phyloP scores from a whole-genome alignment of 2,329 filamentous ascomycete species.

The Alternaria sp. region DNA sequence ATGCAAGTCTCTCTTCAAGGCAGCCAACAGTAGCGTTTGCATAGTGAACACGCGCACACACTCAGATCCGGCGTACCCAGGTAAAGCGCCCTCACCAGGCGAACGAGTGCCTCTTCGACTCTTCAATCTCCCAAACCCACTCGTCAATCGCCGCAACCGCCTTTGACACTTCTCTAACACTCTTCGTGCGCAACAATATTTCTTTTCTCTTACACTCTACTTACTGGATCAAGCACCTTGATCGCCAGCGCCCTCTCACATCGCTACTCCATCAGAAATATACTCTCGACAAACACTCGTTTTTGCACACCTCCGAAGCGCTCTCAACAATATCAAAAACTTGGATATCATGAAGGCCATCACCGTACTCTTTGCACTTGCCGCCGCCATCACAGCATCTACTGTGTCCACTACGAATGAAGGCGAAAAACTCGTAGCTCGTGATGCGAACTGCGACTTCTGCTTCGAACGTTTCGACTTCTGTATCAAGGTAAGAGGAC shows the following conservation, averaged over 20 bases:
- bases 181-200: neutral
- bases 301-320: neutral
- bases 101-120: neutral
- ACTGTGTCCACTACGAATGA: neutral
- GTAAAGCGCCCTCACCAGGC: neutral
- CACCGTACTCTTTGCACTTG: constrained; percentile 1
- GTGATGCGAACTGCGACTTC: constrained; percentile 12
- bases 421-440: neutral
- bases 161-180: neutral
- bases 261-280: neutral
- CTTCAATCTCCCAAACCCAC: neutral
- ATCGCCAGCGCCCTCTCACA: neutral
- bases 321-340: neutral
- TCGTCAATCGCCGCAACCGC: neutral
- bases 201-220: neutral
- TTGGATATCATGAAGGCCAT: neutral
- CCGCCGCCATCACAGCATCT: neutral
- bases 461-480: constrained; percentile 17
- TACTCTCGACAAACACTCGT: neutral
- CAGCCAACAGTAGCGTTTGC: neutral
- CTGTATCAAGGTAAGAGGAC: constrained; percentile 16
- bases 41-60: neutral
- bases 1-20: neutral
- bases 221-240: neutral
- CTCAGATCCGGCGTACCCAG: neutral